Evolutionary conservation across 345 rosid genomes (phyloP).

Genomic region (Eutrema japonicum): DNA sequence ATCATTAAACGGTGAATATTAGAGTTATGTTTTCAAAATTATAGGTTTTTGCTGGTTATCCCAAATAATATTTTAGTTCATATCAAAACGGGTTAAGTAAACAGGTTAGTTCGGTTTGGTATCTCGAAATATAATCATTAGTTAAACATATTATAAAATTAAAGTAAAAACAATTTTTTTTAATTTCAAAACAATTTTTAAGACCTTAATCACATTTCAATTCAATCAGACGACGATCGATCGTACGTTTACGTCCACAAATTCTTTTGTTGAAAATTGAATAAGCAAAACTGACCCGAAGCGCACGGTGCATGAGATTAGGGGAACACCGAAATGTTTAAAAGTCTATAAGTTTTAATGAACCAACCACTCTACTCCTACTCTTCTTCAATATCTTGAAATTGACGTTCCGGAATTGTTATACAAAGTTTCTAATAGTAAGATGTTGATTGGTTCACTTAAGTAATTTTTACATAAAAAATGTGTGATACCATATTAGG

Average conservation of each 20-base stretch:
- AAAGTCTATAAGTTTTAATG: slow-evolving; percentile 33
- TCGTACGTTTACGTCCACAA: slow-evolving; percentile 8
- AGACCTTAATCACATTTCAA: neutral
- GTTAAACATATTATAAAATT: too few species aligned
- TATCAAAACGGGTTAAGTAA: too few species aligned
- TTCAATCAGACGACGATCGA: neutral
- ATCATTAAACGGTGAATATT: too few species aligned
- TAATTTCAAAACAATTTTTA: too few species aligned
- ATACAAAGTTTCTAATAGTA: neutral
- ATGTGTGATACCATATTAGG: slow-evolving; percentile 12
- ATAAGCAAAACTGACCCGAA: slow-evolving; percentile 3
- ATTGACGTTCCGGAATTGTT: neutral
- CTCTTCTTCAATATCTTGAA: slow-evolving; percentile 22
- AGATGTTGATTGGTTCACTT: slow-evolving; percentile 30
- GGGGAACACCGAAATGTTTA: slow-evolving; percentile 25
- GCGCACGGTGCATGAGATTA: slow-evolving; percentile 12
- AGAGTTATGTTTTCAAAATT: too few species aligned
- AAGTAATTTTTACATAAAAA: slow-evolving; percentile 8
- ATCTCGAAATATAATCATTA: too few species aligned
- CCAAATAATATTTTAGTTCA: too few species aligned
- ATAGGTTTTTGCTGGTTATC: too few species aligned
- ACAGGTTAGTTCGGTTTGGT: too few species aligned
- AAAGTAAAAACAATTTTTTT: too few species aligned
- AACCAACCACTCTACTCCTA: slow-evolving; percentile 26
- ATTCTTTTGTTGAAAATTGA: neutral